Conservation (phyloP, 2,329 filamentous ascomycete genomes). For the Nemania sp. region DNA sequence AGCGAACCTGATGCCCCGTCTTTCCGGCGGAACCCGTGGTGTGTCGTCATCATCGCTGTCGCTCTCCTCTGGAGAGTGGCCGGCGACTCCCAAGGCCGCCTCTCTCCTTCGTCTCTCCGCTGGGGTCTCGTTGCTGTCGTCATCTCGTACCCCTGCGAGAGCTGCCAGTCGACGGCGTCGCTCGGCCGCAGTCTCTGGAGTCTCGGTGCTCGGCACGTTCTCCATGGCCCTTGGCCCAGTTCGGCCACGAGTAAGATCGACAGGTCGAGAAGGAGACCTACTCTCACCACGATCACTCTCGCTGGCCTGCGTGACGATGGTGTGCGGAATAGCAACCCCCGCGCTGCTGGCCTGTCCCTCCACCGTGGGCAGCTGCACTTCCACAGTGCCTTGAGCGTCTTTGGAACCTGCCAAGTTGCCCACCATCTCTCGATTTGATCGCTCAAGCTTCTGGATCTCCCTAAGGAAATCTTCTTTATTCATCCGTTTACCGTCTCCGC, state of each 20-base stretch:
- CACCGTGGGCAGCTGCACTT: background rate
- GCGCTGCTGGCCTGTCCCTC: constrained; percentile 1
- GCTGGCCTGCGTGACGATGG: constrained; percentile 38
- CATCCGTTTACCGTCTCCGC: constrained; percentile 72
- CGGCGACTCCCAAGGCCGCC: constrained; percentile 69
- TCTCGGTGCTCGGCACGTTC: constrained; percentile 43
- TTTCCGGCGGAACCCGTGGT: constrained; percentile 54
- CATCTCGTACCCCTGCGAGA: constrained; percentile 50
- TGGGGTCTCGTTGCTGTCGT: constrained; percentile 65
- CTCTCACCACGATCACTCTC: constrained; percentile 29
- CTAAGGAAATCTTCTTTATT: constrained; percentile 80
- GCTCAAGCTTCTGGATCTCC: constrained; percentile 74
- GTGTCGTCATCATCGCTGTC: constrained; percentile 63
- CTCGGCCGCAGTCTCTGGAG: constrained; percentile 71
- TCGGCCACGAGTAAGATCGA: constrained; percentile 29
- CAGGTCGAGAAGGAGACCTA: constrained; percentile 26
- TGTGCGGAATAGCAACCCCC: constrained; percentile 27
- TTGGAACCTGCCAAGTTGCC: constrained; percentile 55
- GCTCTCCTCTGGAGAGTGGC: constrained; percentile 49
- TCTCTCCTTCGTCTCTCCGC: constrained; percentile 75
- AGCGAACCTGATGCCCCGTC: constrained; percentile 65
- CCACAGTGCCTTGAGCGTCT: constrained; percentile 24
- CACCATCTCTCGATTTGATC: constrained; percentile 61
- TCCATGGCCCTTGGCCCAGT: constrained; percentile 28
- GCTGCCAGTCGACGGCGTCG: constrained; percentile 66